A percentile compares a stretch with the other conserved stretches of the same genome.
phyloP scores from a whole-genome alignment of 164 flowering plant genomes.

The Liquidambar formosana region DNA sequence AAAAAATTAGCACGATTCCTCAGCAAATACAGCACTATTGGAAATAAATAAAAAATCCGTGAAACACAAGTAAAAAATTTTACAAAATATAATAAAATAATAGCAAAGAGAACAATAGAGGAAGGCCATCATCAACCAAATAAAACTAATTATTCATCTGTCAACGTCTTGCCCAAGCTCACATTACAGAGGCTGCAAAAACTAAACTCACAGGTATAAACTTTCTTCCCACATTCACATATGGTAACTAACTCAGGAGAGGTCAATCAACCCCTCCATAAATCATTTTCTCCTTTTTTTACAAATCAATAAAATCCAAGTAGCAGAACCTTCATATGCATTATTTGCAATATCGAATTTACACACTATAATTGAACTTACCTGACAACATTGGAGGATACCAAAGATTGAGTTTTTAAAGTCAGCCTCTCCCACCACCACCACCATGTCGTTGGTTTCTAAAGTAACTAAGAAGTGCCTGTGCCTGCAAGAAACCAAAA shows the following conservation, averaged over 20 bases:
- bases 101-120: neutral
- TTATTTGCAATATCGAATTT: slow-evolving; percentile 33
- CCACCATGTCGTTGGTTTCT: slow-evolving; percentile 77
- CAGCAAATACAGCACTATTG: too few relatives aligned
- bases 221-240: slow-evolving; percentile 21
- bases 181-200: neutral
- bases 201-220: slow-evolving; percentile 12
- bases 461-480: slow-evolving; percentile 71
- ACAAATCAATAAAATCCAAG: slow-evolving; percentile 24
- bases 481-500: slow-evolving; percentile 58
- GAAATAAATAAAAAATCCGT: too few relatives aligned
- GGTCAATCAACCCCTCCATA: slow-evolving; percentile 16
- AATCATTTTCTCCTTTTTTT: slow-evolving; percentile 10
- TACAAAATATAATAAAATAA: too few relatives aligned
- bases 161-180: slow-evolving; percentile 5
- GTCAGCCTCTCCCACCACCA: slow-evolving; percentile 70
- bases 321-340: slow-evolving; percentile 16
- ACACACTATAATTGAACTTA: slow-evolving; percentile 28
- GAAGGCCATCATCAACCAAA: neutral
- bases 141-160: neutral
- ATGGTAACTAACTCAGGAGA: slow-evolving; percentile 1
- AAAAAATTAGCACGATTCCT: too few relatives aligned
- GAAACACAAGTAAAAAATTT: too few relatives aligned
- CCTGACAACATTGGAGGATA: slow-evolving; percentile 11
- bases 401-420: slow-evolving; percentile 2